Base-by-base conservation (phyloP, 331 rosid genomes). In the Phaseolus coccineus region DNA sequence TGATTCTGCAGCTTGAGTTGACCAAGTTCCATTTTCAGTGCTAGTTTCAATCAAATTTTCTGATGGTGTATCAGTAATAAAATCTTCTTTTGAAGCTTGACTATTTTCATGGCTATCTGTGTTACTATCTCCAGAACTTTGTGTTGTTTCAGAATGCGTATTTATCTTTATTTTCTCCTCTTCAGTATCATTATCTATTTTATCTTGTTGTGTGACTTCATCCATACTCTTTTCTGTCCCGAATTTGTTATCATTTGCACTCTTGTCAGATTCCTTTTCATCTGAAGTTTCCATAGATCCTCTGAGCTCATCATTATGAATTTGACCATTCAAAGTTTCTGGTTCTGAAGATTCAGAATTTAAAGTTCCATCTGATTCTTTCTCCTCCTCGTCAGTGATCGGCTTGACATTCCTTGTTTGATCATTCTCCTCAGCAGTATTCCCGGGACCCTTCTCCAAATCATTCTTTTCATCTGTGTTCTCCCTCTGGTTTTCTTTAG, bases 1-100 rank as follows among this genome's bases (percentile, higher is more conserved):
- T 3, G 86, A 81, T 82, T 88, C 85, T 35, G 28, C 71, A 11
- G 69, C 83, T 79, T 90, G 89, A 76, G 92, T 87, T 47, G 85
- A 79, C 91, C 86, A 84, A 33, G 72, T 82, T 74, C 85, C 95
- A 74, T 77, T 78, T 81, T 87, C 80, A 37, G 77, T 15, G 19
- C 68, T 74, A 81, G 80, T 80, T 57, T 88, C 86, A 73, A 35
- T 77, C 76, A 56, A 66, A 76, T 82, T 75, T 81, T 83, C 89
- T n/a, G 87, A 40, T 33, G 15, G 30, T 0, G 66, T 52, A 27
- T 39, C 78, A 53, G 77, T 40, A n/a, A n/a, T 14, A 31, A 40
- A 74, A 74, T 1, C 71, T 68, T 83, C 89, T 33, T 77, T 67
- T 40, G 85, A 81, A 76, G 53, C 81, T 76, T 51, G 79, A 74